phyloP scores from a whole-genome alignment of 2,329 filamentous ascomycete species.

The Cercospora sesami region DNA sequence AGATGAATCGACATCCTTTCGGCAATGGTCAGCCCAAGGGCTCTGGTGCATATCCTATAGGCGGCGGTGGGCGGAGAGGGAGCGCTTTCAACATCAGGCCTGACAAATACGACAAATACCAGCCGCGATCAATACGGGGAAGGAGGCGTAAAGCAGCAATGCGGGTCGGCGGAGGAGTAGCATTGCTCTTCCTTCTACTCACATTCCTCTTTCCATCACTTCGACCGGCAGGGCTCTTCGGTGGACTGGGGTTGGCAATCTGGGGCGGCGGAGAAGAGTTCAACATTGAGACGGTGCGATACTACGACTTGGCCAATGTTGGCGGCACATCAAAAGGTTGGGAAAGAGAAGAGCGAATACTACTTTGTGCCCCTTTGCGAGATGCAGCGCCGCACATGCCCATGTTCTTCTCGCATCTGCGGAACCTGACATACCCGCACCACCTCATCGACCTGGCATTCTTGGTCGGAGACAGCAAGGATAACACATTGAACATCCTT shows the following conservation, averaged over 20 bases:
- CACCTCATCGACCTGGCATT: constrained; percentile 95
- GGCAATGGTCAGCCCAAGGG: constrained; percentile 62
- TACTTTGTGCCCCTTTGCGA: constrained; percentile 89
- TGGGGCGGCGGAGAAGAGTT: constrained; percentile 58
- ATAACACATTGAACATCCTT: constrained; percentile 77
- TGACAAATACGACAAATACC: constrained; percentile 77
- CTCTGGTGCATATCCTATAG: constrained; percentile 41
- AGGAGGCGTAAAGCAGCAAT: constrained; percentile 71
- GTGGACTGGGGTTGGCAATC: constrained; percentile 64
- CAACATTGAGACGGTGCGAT: constrained; percentile 90
- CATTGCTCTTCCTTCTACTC: constrained; percentile 60
- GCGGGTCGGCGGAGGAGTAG: constrained; percentile 61
- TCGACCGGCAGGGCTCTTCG: constrained; percentile 58
- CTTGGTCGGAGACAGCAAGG: constrained; percentile 94
- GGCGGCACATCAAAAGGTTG: constrained; percentile 89
- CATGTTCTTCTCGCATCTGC: constrained; percentile 98
- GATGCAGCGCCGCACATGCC: constrained; percentile 88
- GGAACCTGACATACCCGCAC: constrained; percentile 96
- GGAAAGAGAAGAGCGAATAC: constrained; percentile 93
- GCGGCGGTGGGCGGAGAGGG: constrained; percentile 52
- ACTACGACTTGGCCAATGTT: constrained; percentile 91
- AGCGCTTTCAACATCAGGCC: constrained; percentile 71
- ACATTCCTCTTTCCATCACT: constrained; percentile 77
- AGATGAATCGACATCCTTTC: constrained; percentile 86
- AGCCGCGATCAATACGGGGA: constrained; percentile 71